phyloP scores from a whole-genome alignment of 345 rosid species.

The Sonneratia alba region DNA sequence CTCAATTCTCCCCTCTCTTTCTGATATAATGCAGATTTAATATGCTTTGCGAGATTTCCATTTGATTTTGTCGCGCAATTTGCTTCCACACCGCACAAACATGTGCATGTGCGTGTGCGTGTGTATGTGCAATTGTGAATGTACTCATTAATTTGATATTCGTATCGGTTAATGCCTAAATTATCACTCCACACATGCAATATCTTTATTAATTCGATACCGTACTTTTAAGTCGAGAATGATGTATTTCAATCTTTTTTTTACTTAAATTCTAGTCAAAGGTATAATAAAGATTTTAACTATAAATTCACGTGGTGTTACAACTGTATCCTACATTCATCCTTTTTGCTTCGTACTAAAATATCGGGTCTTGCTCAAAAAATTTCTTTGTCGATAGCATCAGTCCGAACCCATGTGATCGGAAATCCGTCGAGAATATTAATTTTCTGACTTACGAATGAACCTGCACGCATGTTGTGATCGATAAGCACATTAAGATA shows the following conservation, averaged over 20 bases:
- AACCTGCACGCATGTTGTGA: neutral
- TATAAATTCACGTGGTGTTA: too few relatives aligned
- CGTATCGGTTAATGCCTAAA: neutral
- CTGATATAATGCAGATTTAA: neutral
- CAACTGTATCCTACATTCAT: too few relatives aligned
- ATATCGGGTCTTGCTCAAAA: too few relatives aligned
- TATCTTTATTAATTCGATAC: too few relatives aligned
- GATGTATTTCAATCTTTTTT: too few relatives aligned
- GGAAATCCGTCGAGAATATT: neutral
- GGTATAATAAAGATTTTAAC: too few relatives aligned
- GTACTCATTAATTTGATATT: neutral
- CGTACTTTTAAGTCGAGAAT: too few relatives aligned
- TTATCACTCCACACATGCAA: too few relatives aligned
- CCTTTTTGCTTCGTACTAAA: too few relatives aligned
- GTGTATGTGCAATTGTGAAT: neutral
- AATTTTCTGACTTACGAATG: neutral
- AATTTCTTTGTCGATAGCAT: too few relatives aligned
- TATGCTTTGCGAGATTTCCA: neutral
- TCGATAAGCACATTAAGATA: neutral
- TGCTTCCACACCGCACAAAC: neutral
- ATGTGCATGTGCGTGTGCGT: neutral
- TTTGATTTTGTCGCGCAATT: neutral
- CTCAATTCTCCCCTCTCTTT: neutral
- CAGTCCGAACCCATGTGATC: neutral
- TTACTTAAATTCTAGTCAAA: too few relatives aligned